Evolutionary conservation across 345 rosid genomes (phyloP), one percentile per base, ranked within the genome.

Genomic region (Nasturtium officinale): DNA sequence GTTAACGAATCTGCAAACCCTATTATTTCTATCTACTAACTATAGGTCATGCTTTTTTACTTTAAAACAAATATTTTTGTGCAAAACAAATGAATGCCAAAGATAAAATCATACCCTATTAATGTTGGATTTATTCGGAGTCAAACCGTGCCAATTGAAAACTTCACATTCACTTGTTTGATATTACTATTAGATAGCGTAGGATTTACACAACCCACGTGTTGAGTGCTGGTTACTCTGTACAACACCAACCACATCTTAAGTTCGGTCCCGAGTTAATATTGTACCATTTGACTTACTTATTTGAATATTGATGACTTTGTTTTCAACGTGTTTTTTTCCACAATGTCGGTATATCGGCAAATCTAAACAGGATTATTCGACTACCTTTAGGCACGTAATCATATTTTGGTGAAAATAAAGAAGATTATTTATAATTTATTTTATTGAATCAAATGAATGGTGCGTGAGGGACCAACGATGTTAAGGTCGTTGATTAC

Each of bases 301-400:
- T 37, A 5, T 33, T 25, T 60, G 21, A 5, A 50, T 69, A 61
- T 48, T 20, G 51, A 17, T 28, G 30, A 7, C 16, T 48, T 57
- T n/a, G 1, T 21, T 61, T 71, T 18, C 68, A 61, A 53, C 68
- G 53, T 50, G 61, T 11, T 61, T 59, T 33, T 73, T 55, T 62
- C 69, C 8, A 45, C 29, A 65, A 16, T 56, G 58, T 43, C 64
- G 64, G 64, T 73, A 43, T 21, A 32, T 42, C 16, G 26, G 38
- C 77, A 43, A 17, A 54, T 61, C 77, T 25, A n/a, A 26, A 46
- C 9, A 56, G 7, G 30, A 18, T 35, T 25, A 37, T 48, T 73
- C 13, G 46, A 55, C 64, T 21, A 20, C 33, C 20, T 72, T 18
- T 32, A 26, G 30, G 29, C 30, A 69, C 55, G 32, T 53, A 67